phyloP scores from a whole-genome alignment of 768 basidiomycete species.

The Boletus rubescentipes region DNA sequence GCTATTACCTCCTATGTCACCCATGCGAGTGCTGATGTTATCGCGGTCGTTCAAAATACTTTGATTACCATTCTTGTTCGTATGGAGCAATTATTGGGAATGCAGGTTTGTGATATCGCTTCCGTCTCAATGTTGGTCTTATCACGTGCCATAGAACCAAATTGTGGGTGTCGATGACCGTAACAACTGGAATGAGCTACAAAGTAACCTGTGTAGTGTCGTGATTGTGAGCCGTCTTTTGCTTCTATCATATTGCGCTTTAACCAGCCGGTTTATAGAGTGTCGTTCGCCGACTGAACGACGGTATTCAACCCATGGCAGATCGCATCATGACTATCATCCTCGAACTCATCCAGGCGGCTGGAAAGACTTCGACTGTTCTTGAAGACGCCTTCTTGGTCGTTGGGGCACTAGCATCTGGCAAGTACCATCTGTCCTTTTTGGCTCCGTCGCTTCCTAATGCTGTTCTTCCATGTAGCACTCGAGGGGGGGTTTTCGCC shows the following conservation, averaged over 20 bases:
- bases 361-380: constrained; percentile 91
- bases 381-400: constrained; percentile 96
- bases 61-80: constrained; percentile 79
- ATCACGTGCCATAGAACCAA: constrained; percentile 60
- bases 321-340: constrained; percentile 95
- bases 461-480: constrained; percentile 39
- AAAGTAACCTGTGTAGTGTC: constrained; percentile 92
- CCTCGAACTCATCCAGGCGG: constrained; percentile 79
- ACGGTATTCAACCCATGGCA: constrained; percentile 82
- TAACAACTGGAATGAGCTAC: constrained; percentile 98
- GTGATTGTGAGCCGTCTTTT: constrained; percentile 60
- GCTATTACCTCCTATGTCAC: constrained; percentile 87
- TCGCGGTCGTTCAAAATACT: constrained; percentile 80
- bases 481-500: constrained; percentile 77
- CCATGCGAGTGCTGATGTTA: constrained; percentile 75
- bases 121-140: neutral
- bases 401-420: constrained; percentile 81
- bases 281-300: constrained; percentile 80
- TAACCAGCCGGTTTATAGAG: constrained; percentile 46
- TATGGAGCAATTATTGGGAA: constrained; percentile 82
- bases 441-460: neutral
- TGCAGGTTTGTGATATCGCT: constrained; percentile 62
- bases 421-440: constrained; percentile 35
- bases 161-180: constrained; percentile 93
- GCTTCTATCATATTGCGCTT: neutral